Evolutionary conservation across 768 basidiomycete genomes (phyloP), one percentile per base, ranked within the genome.

Genomic region (Pleurotus citrinopileatus): DNA sequence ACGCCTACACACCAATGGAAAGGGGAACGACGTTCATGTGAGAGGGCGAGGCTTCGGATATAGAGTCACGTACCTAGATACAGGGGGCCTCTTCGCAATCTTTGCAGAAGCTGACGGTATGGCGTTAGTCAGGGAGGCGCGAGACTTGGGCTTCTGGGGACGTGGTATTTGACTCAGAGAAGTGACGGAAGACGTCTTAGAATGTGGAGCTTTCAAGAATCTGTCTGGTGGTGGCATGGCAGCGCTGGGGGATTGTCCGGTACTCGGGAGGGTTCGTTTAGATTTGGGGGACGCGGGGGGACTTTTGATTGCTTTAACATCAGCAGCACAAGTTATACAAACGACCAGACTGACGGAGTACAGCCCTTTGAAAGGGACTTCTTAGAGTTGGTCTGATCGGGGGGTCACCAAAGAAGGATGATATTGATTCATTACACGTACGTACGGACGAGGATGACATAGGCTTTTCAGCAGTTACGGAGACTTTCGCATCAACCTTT

Each of bases 101-200:
- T 50, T 54, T 55, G 17, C 34, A 55, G 34, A 60, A 34, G 25
- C 54, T 40, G 22, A 58, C 58, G 38, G 54, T 12, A 8, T 57
- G 60, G 22, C 60, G 60, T 52, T 61, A 57, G n/a, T 54, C n/a
- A 26, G 34, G 50, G 20, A 56, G 52, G 45, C 62, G 59, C 53
- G 62, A 57, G 54, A 56, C 52, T 46, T 43, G 53, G 44, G 57
- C 54, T 26, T 54, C 13, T 23, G 52, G 51, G 57, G 52, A 32
- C 57, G 57, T 28, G 19, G 36, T 29, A 53, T 56, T 52, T 57
- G 61, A 59, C 71, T 75, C 57, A 72, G 68, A 26, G 63, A 67
- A 56, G 63, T 65, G 57, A 62, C 47, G 2, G 64, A 65, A 12
- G 62, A 59, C 4, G 54, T 56, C 17, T 55, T 55, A 55, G 63